phyloP scores from a whole-genome alignment of 176 grass and related monocot genomes.

The Pontederia crassipes region DNA sequence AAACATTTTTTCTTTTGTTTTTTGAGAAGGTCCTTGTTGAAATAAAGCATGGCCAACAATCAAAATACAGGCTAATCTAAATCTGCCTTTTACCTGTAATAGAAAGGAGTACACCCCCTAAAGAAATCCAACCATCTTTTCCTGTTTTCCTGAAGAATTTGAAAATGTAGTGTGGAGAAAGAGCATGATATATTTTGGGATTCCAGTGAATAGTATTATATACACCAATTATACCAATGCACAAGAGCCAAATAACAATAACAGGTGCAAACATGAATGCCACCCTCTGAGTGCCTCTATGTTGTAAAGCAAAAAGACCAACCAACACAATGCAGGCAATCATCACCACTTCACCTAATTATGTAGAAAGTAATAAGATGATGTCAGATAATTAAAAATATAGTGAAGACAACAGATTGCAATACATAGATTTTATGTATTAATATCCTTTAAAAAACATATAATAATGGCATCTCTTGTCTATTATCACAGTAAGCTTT shows the following conservation, averaged over 20 bases:
- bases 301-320: conserved; percentile 90
- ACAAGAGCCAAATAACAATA: conserved; percentile 72
- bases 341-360: conserved; percentile 70
- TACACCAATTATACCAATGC: conserved; percentile 61
- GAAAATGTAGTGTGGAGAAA: conserved; percentile 75
- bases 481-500: no score
- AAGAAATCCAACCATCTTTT: conserved; percentile 90
- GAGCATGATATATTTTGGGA: conserved; percentile 56
- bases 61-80: background rate
- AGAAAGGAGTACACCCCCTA: conserved; percentile 88
- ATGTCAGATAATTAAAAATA: conserved; percentile 14
- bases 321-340: conserved; percentile 91
- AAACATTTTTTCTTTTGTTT: background rate
- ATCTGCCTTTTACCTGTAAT: conserved; percentile 55
- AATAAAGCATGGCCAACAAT: background rate
- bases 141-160: conserved; percentile 73
- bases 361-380: background rate
- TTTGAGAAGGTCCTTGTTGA: no score
- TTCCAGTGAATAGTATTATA: conserved; percentile 91
- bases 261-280: conserved; percentile 90
- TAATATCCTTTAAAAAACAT: no score
- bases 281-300: conserved; percentile 85
- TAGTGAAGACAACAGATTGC: background rate
- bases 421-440: no score
- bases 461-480: no score